A percentile compares a stretch with the other conserved stretches of the same genome.
These are phyloP conservation scores for Ophiocordyceps camponoti-saundersi DNA, from an alignment of 2,329 filamentous ascomycete genomes.

Conservation along the genomic window DNA sequence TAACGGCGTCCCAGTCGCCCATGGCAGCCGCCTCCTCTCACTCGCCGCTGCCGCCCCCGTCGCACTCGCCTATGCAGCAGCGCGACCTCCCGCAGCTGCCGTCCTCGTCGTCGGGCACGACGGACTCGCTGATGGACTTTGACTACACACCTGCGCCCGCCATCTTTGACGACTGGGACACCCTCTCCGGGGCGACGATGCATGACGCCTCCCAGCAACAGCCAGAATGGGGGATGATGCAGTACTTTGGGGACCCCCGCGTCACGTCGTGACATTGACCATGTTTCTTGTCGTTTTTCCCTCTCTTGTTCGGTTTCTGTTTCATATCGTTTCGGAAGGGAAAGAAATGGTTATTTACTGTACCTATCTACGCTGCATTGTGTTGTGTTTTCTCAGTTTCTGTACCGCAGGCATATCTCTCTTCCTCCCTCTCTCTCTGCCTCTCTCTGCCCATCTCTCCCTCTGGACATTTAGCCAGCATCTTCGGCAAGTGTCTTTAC, in stretches of 20 bases:
- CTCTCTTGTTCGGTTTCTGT: neutral
- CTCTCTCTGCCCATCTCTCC: too few relatives aligned
- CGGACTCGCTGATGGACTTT: constrained; percentile 23
- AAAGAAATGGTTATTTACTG: neutral
- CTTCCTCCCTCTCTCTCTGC: too few relatives aligned
- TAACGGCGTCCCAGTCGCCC: constrained; percentile 12
- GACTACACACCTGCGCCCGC: constrained; percentile 21
- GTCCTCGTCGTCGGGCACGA: constrained; percentile 6
- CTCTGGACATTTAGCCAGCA: too few relatives aligned
- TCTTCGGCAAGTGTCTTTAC: too few relatives aligned
- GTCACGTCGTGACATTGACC: constrained; percentile 9
- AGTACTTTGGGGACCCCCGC: constrained; percentile 16
- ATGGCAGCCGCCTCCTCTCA: constrained; percentile 8
- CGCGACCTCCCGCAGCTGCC: constrained; percentile 17
- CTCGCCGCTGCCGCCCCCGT: constrained; percentile 11
- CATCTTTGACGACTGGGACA: constrained; percentile 25
- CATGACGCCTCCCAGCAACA: constrained; percentile 9
- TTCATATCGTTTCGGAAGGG: too few relatives aligned
- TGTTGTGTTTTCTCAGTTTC: too few relatives aligned
- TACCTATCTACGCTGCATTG: neutral
- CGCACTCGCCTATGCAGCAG: constrained; percentile 16
- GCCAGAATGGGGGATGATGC: constrained; percentile 17
- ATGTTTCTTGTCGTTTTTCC: neutral
- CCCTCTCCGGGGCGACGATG: constrained; percentile 16
- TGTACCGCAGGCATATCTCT: too few relatives aligned